Evolutionary conservation across 805 yeast genomes (phyloP).

Genomic region (Gaillardinia entomophila): DNA sequence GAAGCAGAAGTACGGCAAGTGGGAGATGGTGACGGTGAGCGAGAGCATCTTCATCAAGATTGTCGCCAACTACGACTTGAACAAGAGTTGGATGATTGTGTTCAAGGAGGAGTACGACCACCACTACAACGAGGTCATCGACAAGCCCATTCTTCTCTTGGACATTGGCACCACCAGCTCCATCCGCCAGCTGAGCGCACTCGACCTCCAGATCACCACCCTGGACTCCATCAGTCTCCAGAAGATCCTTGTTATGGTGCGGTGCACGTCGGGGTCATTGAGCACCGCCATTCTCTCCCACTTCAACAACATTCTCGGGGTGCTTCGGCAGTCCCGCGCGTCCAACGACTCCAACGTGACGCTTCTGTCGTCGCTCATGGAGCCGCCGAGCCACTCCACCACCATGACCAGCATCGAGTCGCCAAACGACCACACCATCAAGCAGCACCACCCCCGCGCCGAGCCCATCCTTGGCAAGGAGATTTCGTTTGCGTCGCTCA

Average conservation of each 20-base stretch:
- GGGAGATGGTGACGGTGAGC: conserved; percentile 38
- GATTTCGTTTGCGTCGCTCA: neutral
- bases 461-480: neutral
- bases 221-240: conserved; percentile 26
- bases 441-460: neutral
- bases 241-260: conserved; percentile 22
- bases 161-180: conserved; percentile 21
- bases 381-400: conserved; percentile 19
- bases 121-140: conserved; percentile 22
- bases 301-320: conserved; percentile 23
- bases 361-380: conserved; percentile 35
- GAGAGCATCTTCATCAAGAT: conserved; percentile 33
- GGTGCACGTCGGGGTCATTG: conserved; percentile 25
- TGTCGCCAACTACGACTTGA: conserved; percentile 29
- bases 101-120: conserved; percentile 35
- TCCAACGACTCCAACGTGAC: conserved; percentile 17
- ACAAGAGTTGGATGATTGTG: conserved; percentile 31
- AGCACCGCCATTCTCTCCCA: conserved; percentile 18
- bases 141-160: conserved; percentile 30
- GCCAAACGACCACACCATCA: conserved; percentile 2
- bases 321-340: conserved; percentile 3
- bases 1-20: conserved; percentile 36
- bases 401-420: conserved; percentile 17
- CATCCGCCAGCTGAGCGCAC: conserved; percentile 29
- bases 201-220: conserved; percentile 32